Evolutionary conservation across 495 filamentous ascomycete genomes (phyloP).

Genomic region (Lasiosphaeriaceae sp.): DNA sequence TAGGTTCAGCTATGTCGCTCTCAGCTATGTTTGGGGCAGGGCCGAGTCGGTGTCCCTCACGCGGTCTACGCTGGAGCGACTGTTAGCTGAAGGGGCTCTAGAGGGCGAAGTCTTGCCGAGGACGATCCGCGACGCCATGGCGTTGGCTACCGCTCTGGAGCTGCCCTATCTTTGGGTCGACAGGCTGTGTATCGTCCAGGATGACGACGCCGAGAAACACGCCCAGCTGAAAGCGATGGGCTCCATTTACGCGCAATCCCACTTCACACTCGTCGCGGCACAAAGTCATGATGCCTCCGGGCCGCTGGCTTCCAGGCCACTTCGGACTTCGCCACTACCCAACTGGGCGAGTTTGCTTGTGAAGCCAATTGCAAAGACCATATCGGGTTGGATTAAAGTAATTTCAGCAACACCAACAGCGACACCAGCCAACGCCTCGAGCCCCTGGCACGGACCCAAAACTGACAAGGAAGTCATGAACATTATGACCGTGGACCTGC

Average conservation of each 20-base stretch:
- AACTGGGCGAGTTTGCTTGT: neutral
- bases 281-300: conserved; percentile 4
- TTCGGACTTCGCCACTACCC: neutral
- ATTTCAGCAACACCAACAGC: neutral
- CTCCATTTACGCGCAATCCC: conserved; percentile 29
- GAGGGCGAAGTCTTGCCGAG: conserved; percentile 8
- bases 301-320: conserved; percentile 5
- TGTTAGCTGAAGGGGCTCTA: conserved; percentile 4
- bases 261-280: conserved; percentile 33
- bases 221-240: conserved; percentile 30
- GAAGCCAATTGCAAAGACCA: neutral
- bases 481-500: conserved; percentile 6
- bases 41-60: conserved; percentile 6
- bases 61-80: neutral
- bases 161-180: conserved; percentile 33
- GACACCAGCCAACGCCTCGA: neutral
- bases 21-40: conserved; percentile 26
- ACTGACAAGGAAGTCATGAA: conserved; percentile 7
- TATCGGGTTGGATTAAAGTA: neutral
- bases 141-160: conserved; percentile 14
- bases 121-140: conserved; percentile 27
- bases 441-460: neutral
- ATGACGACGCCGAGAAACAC: conserved; percentile 22
- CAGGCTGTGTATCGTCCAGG: conserved; percentile 34
- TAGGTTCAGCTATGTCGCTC: conserved; percentile 8